A percentile compares a stretch with the other conserved stretches of the same genome.
Conservation (phyloP, 768 basidiomycete genomes). For the Vishniacozyma victoriae region DNA sequence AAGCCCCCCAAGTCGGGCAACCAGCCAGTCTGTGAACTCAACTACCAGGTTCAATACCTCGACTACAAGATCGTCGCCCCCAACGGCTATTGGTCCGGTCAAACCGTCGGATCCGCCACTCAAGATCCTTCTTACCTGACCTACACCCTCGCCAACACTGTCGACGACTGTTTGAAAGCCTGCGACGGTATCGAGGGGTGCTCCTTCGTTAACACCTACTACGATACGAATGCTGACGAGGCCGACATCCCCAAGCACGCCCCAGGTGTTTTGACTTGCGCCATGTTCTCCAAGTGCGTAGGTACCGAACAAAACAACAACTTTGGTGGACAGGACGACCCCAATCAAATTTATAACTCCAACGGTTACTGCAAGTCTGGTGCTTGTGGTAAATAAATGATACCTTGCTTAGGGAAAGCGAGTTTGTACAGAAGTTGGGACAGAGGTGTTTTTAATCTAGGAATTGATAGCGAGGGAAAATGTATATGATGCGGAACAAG, state of each 20-base stretch:
- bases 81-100: constrained; percentile 25
- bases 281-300: constrained; percentile 29
- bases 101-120: constrained; percentile 28
- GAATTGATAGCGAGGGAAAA: too few relatives aligned
- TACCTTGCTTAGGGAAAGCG: too few relatives aligned
- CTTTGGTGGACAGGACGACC: constrained; percentile 30
- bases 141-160: constrained; percentile 28
- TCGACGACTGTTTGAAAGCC: constrained; percentile 28
- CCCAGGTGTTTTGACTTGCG: constrained; percentile 23
- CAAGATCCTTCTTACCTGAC: constrained; percentile 33
- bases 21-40: constrained; percentile 16
- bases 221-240: constrained; percentile 11
- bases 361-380: constrained; percentile 32
- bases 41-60: constrained; percentile 23
- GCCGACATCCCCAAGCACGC: constrained; percentile 27
- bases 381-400: too few relatives aligned
- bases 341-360: constrained; percentile 24
- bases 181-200: constrained; percentile 22
- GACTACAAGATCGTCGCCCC: constrained; percentile 29
- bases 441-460: too few relatives aligned
- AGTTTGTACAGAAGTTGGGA: too few relatives aligned
- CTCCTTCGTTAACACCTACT: constrained; percentile 23
- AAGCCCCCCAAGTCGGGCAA: constrained; percentile 11
- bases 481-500: too few relatives aligned
- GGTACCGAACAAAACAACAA: constrained; percentile 21